Percentiles rank a stretch among this genome's conserved stretches.
These are phyloP conservation scores for Puccinia hordei DNA, from an alignment of 1,284 basidiomycete species.

Conservation along the genomic window DNA sequence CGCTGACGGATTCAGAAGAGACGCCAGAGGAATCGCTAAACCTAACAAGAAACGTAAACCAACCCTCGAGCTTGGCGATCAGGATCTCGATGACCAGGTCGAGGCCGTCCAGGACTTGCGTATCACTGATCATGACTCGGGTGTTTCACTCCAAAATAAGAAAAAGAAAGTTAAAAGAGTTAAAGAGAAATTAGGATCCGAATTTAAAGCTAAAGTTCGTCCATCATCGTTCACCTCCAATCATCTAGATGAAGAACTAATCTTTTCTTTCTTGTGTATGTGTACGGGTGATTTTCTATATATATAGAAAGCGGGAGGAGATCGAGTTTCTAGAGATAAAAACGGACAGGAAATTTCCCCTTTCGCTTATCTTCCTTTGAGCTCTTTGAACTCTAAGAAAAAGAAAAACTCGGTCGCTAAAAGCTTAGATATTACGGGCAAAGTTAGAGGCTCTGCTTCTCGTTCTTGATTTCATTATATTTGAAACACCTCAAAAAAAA, in stretches of 20 bases:
- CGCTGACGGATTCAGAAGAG: conserved; percentile 83
- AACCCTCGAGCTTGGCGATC: conserved; percentile 68
- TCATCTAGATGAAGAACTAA: neutral
- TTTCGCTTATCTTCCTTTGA: conserved; percentile 79
- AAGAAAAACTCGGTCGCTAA: conserved; percentile 36
- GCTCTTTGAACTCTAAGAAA: conserved; percentile 52
- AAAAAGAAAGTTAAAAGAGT: conserved; percentile 64
- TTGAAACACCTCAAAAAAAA: too few species aligned
- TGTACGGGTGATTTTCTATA: too few species aligned
- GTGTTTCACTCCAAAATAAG: conserved; percentile 60
- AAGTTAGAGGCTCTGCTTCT: conserved; percentile 26
- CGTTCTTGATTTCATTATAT: neutral
- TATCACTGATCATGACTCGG: conserved; percentile 63
- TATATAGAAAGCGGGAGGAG: conserved; percentile 80
- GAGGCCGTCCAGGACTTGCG: conserved; percentile 61
- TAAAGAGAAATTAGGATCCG: conserved; percentile 73
- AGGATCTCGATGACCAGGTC: conserved; percentile 61
- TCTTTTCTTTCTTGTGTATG: conserved; percentile 59
- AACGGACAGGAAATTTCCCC: conserved; percentile 79
- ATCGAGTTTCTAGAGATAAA: neutral
- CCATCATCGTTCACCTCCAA: neutral
- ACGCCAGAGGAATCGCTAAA: conserved; percentile 79
- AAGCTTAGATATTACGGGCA: conserved; percentile 38
- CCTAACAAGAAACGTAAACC: conserved; percentile 93
- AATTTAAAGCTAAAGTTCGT: conserved; percentile 75